A percentile compares a stretch with the other conserved stretches of the same genome.
phyloP scores from a whole-genome alignment of 192 early-diverging fungal species.

The Mortierella antarctica region DNA sequence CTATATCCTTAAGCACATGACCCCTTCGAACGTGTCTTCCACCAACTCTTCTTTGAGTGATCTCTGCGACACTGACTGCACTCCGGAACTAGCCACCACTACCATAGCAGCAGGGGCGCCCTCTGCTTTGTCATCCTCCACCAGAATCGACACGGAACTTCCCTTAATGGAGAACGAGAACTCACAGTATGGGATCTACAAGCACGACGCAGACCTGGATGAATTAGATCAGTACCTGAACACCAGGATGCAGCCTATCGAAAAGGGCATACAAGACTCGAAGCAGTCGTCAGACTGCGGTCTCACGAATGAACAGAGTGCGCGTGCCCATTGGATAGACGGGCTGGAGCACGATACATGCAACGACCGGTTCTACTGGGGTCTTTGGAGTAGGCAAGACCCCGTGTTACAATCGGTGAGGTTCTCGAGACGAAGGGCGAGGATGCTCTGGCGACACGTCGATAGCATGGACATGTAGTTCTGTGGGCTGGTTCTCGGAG shows the following conservation, averaged over 20 bases:
- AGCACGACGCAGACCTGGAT: conserved; percentile 36
- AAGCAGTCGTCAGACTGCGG: neutral
- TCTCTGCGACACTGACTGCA: neutral
- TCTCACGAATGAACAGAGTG: too few relatives aligned
- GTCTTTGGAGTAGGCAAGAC: conserved; percentile 15
- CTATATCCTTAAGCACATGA: conserved; percentile 6
- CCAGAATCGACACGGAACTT: too few relatives aligned
- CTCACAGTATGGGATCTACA: conserved; percentile 25
- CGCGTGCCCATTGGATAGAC: conserved; percentile 9
- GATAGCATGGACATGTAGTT: too few relatives aligned
- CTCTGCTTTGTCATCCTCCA: neutral
- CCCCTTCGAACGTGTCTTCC: neutral
- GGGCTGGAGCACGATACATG: conserved; percentile 27
- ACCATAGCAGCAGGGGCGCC: neutral
- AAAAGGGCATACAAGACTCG: too few relatives aligned
- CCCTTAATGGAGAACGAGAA: neutral
- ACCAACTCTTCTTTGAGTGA: neutral
- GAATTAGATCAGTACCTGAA: conserved; percentile 28
- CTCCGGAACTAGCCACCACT: neutral
- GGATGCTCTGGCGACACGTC: conserved; percentile 32
- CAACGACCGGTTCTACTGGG: conserved; percentile 37
- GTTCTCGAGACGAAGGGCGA: conserved; percentile 33
- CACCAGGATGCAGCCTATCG: neutral
- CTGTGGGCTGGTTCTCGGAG: too few relatives aligned
- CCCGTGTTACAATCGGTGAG: conserved; percentile 14